Base-by-base conservation (phyloP, 108 stramenopile species). In the Cyclotella choctawhatcheeana region DNA sequence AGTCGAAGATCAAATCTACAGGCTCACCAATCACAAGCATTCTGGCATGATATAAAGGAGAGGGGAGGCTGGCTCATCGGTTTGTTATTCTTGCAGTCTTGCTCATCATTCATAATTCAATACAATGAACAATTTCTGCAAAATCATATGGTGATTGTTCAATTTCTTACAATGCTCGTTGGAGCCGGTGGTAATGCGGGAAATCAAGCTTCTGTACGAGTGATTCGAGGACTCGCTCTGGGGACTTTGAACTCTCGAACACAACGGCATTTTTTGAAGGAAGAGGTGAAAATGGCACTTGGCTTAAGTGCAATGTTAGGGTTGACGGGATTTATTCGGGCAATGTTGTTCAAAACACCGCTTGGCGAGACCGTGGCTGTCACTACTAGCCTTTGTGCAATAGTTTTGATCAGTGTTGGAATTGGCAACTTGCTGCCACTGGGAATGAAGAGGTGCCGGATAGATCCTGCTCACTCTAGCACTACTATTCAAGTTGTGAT, bases 401-500 rank as follows among this genome's bases (percentile, higher is more conserved):
- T 97, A 70, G 96, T 97, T 22, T 56, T 86, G 25, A 87, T 76
- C 18, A 89, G 89, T 68, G 84, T 94, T 12, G 80, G 82, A 8
- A 58, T 97, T 52, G 96, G 96, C 12, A 86, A 88, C 26, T 59
- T 83, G 33, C 69, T 97, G 48, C 96, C 96, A 2, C 64, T 97
- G 64, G 79, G 52, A 13, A 89, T 97, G 84, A 86, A 92, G 44
- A 45, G 56, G 18, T 31, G 88, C 33, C 92, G 91, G 17, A 82
- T 97, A 54, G 96, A 97, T 69, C 93, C 96, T 43, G 96, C 94
- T 29, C 93, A 97, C 72, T 84, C 85, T 21, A 85, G 82, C 37
- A 97, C 96, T 8, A 87, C 92, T 31, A 94, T 97, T 67, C 96
- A 97, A 62, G 96, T 97, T 1, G 60, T 95, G 25, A 97, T 97